Evolutionary conservation across 768 basidiomycete genomes (phyloP).

Genomic region (Porphyrellus cyaneotinctus): DNA sequence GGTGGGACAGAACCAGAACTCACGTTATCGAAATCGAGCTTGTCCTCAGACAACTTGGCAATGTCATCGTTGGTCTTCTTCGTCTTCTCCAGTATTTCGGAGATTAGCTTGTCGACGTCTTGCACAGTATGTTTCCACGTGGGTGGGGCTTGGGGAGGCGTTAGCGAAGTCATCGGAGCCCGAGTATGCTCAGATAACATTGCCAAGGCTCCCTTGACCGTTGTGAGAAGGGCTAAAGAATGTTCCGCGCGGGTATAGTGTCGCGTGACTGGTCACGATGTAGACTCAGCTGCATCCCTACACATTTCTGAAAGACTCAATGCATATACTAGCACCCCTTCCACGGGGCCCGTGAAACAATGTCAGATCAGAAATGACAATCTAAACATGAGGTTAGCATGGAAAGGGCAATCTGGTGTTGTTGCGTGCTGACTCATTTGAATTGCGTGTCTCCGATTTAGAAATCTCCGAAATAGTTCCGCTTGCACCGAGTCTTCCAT

Average conservation of each 20-base stretch:
- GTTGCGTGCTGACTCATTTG: too few relatives aligned
- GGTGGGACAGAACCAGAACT: conserved; percentile 19
- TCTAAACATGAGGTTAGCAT: too few relatives aligned
- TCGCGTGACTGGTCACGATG: too few relatives aligned
- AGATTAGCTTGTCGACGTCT: conserved; percentile 53
- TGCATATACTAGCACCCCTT: too few relatives aligned
- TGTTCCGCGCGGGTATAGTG: too few relatives aligned
- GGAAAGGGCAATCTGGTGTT: too few relatives aligned
- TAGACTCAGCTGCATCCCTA: too few relatives aligned
- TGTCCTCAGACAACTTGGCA: conserved; percentile 50
- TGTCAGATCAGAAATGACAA: too few relatives aligned
- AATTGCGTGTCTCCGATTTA: conserved; percentile 17
- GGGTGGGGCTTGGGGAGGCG: conserved; percentile 63
- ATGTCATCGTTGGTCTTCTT: conserved; percentile 55
- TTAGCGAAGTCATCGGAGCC: conserved; percentile 41
- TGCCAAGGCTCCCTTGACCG: background rate
- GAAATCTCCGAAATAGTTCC: too few relatives aligned
- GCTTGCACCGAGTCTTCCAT: conserved; percentile 18
- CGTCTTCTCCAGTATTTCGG: conserved; percentile 54
- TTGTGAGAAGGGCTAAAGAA: background rate
- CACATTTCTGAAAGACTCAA: too few relatives aligned
- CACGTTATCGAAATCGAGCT: conserved; percentile 66
- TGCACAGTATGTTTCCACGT: conserved; percentile 63
- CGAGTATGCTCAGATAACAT: background rate
- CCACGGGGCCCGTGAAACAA: too few relatives aligned